Percentiles rank a stretch among this genome's conserved stretches.
These are phyloP conservation scores for Chrysosphaeria jannelii DNA, from an alignment of 2,329 filamentous ascomycete species.

Conservation along the genomic window DNA sequence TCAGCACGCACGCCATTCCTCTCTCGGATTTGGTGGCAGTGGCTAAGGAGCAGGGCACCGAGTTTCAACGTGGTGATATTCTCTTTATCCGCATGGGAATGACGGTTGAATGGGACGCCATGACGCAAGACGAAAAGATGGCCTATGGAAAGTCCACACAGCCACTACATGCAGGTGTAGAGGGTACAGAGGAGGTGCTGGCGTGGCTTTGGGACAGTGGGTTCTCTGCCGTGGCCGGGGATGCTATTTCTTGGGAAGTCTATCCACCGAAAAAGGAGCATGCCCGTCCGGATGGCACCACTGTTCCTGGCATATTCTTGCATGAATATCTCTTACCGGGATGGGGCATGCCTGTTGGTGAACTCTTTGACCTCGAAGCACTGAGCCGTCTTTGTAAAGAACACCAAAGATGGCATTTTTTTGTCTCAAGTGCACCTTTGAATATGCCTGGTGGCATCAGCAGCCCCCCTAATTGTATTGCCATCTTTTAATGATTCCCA, in stretches of 20 bases:
- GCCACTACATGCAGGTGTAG: conserved; percentile 11
- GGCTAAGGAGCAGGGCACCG: conserved; percentile 13
- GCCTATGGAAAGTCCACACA: conserved; percentile 4
- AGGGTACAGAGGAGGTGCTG: conserved; percentile 10
- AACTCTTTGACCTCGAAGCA: conserved; percentile 3
- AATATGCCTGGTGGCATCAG: conserved; percentile 3
- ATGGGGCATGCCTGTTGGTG: conserved; percentile 3
- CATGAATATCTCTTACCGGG: conserved; percentile 3
- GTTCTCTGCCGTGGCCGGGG: conserved; percentile 16
- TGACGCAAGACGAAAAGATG: conserved; percentile 6
- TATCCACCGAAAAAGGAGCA: conserved; percentile 6
- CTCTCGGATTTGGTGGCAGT: conserved; percentile 7
- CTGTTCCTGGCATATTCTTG: too few species aligned
- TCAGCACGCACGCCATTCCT: conserved; percentile 10
- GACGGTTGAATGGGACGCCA: conserved; percentile 20
- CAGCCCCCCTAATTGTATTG: conserved; percentile 4
- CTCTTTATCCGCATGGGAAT: conserved; percentile 15
- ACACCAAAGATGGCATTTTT: conserved; percentile 17
- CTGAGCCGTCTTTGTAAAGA: conserved; percentile 10
- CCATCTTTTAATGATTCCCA: conserved; percentile 3
- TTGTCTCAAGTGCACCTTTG: conserved; percentile 11
- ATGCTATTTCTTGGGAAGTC: conserved; percentile 8
- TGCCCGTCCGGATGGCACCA: not conserved
- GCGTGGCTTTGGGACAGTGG: conserved; percentile 16
- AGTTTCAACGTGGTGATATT: conserved; percentile 19